These are phyloP conservation scores for Lyophyllum atratum DNA, from an alignment of 768 basidiomycete genomes.

Conservation along the genomic window DNA sequence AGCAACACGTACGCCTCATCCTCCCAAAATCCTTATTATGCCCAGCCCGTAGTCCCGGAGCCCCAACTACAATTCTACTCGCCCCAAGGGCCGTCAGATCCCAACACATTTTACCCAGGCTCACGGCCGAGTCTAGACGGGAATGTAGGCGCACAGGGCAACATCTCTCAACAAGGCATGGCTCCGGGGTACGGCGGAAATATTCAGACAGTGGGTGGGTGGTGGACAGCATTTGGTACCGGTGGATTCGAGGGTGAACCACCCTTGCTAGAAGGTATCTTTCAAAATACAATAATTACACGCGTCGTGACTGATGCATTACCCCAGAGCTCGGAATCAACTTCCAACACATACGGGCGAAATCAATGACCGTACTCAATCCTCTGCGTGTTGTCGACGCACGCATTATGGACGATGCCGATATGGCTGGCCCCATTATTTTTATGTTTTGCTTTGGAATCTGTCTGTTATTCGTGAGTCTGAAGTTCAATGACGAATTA, in stretches of 20 bases:
- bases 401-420: constrained; percentile 98
- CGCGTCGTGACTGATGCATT: neutral
- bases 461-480: constrained; percentile 85
- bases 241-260: constrained; percentile 96
- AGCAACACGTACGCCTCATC: constrained; percentile 62
- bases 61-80: constrained; percentile 79
- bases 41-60: constrained; percentile 50
- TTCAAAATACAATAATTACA: neutral
- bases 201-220: constrained; percentile 73
- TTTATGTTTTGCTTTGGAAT: constrained; percentile 96
- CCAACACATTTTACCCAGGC: constrained; percentile 63
- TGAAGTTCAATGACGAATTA: neutral
- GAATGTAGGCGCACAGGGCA: constrained; percentile 56
- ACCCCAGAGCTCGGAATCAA: constrained; percentile 95
- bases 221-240: constrained; percentile 97
- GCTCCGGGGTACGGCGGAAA: constrained; percentile 64
- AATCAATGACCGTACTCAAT: constrained; percentile 94
- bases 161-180: constrained; percentile 46
- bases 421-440: constrained; percentile 93
- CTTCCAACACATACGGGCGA: constrained; percentile 92
- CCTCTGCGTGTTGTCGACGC: constrained; percentile 83
- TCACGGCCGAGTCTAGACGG: constrained; percentile 81
- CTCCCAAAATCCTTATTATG: constrained; percentile 62
- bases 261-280: constrained; percentile 88
- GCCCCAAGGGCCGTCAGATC: constrained; percentile 46